Evolutionary conservation across 108 stramenopile species (phyloP), one percentile per base, ranked within the genome.

Genomic region (Nitzschia sp.): DNA sequence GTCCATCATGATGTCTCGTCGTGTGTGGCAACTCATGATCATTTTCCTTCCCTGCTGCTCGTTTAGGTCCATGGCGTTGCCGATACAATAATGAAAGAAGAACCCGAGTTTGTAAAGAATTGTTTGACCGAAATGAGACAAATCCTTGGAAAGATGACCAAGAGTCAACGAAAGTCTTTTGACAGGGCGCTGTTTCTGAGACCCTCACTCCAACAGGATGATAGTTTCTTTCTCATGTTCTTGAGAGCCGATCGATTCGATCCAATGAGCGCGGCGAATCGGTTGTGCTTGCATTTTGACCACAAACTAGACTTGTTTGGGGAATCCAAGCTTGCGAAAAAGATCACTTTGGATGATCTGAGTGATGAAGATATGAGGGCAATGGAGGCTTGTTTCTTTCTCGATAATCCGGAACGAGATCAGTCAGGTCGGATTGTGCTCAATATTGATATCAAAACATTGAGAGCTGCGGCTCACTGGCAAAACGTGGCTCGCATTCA

Each of bases 251-350:
- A 79, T 50, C 35, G 30, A 29, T 79, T 69, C 30, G 73, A 73
- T 63, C 60, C 60, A 3, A 38, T 4, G 5, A 32, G 35, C 8
- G 78, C 78, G 28, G 78, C 78, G 0, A 22, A 28, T 28, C 78
- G 78, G 0, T 36, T 79, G 34, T 52, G 46, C 0, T 17, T 41
- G 19, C 34, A 74, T 47, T 79, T 74, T 41, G 56, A 70, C 48
- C 36, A 61, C 67, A 79, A 79, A 44, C 19, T 69, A 15, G 73
- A 73, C 27, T 68, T 79, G 4, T 79, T 79, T 50, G 78, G 78
- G 0, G 53, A 62, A 22, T 6, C 38, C 6, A 41, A 41, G 13
- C 21, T 74, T 0, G 44, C 32, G 4, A 53, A 23, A 1, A 5
- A 54, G 2, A 67, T 67, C 36, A 56, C 66, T 2, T 22, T 53